A percentile compares a stretch with the other conserved stretches of the same genome.
These are phyloP conservation scores for Coemansia umbellata DNA, from an alignment of 192 early-diverging fungal genomes.

Conservation along the genomic window DNA sequence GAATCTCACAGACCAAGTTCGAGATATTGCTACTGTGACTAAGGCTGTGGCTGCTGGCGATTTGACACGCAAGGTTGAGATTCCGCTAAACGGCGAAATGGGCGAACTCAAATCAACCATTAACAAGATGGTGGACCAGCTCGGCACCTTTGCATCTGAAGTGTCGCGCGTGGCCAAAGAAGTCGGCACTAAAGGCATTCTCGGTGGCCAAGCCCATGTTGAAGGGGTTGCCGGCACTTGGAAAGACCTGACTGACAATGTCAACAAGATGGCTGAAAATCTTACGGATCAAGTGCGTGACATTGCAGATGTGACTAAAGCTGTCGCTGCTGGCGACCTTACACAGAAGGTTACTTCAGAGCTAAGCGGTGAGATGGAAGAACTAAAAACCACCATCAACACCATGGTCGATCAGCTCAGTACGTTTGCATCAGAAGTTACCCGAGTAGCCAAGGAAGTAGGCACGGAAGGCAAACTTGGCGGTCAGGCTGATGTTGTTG, in stretches of 20 bases:
- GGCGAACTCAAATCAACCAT: slow-evolving; percentile 59
- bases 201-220: slow-evolving; percentile 64
- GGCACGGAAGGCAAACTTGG: slow-evolving; percentile 63
- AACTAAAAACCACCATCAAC: slow-evolving; percentile 64
- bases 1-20: slow-evolving; percentile 61
- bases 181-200: slow-evolving; percentile 64
- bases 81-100: slow-evolving; percentile 54
- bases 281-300: slow-evolving; percentile 14
- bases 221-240: slow-evolving; percentile 57
- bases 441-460: slow-evolving; percentile 60
- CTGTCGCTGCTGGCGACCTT: slow-evolving; percentile 15
- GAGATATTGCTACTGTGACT: slow-evolving; percentile 60
- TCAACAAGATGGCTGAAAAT: slow-evolving; percentile 12
- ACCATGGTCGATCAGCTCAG: slow-evolving; percentile 58
- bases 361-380: slow-evolving; percentile 55
- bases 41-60: slow-evolving; percentile 58
- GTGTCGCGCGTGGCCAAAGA: slow-evolving; percentile 67
- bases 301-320: slow-evolving; percentile 7
- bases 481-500: slow-evolving; percentile 56
- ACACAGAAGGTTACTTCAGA: slow-evolving; percentile 9
- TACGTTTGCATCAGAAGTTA: slow-evolving; percentile 58
- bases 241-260: slow-evolving; percentile 48
- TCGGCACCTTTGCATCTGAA: slow-evolving; percentile 49
- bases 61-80: slow-evolving; percentile 29
- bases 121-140: slow-evolving; percentile 58